These are phyloP conservation scores for Teratosphaeria nubilosa DNA, from an alignment of 2,329 filamentous ascomycete species.

Conservation along the genomic window DNA sequence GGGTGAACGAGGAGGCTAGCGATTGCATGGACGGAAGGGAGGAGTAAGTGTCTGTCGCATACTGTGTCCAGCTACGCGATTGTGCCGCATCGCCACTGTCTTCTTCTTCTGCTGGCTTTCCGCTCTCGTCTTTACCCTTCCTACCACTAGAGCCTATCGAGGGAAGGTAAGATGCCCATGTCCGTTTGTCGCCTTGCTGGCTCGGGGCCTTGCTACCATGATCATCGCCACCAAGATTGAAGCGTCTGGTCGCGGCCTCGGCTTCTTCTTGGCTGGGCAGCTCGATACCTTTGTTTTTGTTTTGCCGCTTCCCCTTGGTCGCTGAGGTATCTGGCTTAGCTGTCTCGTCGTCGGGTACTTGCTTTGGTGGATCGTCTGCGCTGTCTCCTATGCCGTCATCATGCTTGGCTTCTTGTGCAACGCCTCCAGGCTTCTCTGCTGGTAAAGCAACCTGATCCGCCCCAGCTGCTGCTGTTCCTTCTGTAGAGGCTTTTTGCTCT, in stretches of 20 bases:
- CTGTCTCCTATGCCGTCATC: constrained; percentile 12
- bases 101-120: neutral
- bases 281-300: constrained; percentile 19
- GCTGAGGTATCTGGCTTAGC: constrained; percentile 9
- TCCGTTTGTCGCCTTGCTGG: constrained; percentile 26
- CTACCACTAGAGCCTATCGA: constrained; percentile 7
- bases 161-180: constrained; percentile 27
- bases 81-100: constrained; percentile 1
- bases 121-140: constrained; percentile 1
- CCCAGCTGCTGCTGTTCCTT: constrained; percentile 3
- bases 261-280: constrained; percentile 27
- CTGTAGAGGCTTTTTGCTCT: neutral
- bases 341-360: constrained; percentile 10
- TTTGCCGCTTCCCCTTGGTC: constrained; percentile 20
- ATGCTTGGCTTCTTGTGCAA: constrained; percentile 11
- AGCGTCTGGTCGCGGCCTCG: constrained; percentile 21
- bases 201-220: constrained; percentile 12
- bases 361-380: constrained; percentile 16
- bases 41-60: constrained; percentile 18
- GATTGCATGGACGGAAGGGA: constrained; percentile 15
- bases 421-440: constrained; percentile 22
- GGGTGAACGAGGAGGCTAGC: constrained; percentile 7
- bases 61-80: constrained; percentile 22
- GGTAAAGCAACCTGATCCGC: constrained; percentile 19
- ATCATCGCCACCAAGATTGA: constrained; percentile 9